Evolutionary conservation across 78 protist species (phyloP), one percentile per base, ranked within the genome.

Genomic region (Paratrimastix pyriformis): DNA sequence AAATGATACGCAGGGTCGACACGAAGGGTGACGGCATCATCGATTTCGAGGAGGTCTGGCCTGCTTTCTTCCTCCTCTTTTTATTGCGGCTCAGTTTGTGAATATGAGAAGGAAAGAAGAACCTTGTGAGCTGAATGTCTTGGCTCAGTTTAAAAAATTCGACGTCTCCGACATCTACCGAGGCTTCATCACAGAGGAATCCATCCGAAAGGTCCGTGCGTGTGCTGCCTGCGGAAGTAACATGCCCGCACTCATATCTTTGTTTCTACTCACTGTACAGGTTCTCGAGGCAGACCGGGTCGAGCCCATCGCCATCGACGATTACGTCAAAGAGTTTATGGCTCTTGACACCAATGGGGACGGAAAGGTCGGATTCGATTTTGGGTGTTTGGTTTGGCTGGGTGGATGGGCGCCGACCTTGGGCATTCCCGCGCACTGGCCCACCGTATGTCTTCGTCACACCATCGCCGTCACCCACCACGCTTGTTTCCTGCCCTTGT

Each of bases 71-170:
- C 29, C 11, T 62, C 68, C 37, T 11, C 15, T 62, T 62, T 15
- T 33, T 13, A 35, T 15, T 15, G 13, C 13, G 13, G 18, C 21
- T 62, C 21, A 62, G 68, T 62, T 62, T 62, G 68, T 15, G 13
- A 13, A 15, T 13, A 62, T 62, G 68, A 11, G 68, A 26, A 11
- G 68, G 11, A 62, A 33, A 15, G 68, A 62, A 62, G 68, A 62
- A 11, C 15, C 21, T 62, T 62, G 68, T 15, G 68, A 62, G 18
- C 18, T 62, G 45, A 62, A 62, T 62, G 68, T 62, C 21, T 33
- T 62, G 29, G 68, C 68, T 62, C 68, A 62, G 68, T 62, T 62
- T 33, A 62, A 62, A 15, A 62, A 62, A 62, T 62, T 29, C 21
- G 68, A 62, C 18, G 68, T 62, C 37, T 62, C 68, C 15, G 24